These are phyloP conservation scores for Daldinia sp. DNA, from an alignment of 2,329 filamentous ascomycete species.

Conservation along the genomic window DNA sequence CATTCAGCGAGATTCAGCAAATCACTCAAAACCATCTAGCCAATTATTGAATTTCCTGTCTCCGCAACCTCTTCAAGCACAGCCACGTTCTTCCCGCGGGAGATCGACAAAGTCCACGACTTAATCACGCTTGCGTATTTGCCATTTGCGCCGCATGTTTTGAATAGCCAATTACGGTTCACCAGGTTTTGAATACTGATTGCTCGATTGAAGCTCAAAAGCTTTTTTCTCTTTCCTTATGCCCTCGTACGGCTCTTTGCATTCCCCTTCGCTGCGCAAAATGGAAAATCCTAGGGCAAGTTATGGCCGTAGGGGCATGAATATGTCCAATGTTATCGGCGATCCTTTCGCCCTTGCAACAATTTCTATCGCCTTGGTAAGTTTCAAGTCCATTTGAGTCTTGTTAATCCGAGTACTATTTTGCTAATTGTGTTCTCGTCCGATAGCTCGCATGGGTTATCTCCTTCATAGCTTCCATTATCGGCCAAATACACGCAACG, in stretches of 20 bases:
- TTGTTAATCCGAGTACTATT: neutral
- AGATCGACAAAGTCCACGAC: slow-evolving; percentile 29
- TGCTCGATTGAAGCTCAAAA: slow-evolving; percentile 21
- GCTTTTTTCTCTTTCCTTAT: slow-evolving; percentile 60
- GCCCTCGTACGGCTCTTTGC: slow-evolving; percentile 77
- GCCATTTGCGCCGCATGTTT: slow-evolving; percentile 24
- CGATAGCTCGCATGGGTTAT: slow-evolving; percentile 92
- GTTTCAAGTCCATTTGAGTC: slow-evolving; percentile 49
- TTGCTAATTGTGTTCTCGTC: slow-evolving; percentile 30
- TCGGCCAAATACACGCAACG: slow-evolving; percentile 66
- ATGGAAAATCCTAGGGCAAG: slow-evolving; percentile 74
- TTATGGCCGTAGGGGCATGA: slow-evolving; percentile 68
- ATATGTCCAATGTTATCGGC: slow-evolving; percentile 88
- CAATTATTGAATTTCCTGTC: slow-evolving; percentile 16
- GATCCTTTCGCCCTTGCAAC: slow-evolving; percentile 97
- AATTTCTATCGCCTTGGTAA: slow-evolving; percentile 87
- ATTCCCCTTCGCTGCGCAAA: slow-evolving; percentile 79
- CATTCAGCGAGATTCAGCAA: slow-evolving; percentile 16
- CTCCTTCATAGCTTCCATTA: slow-evolving; percentile 84
- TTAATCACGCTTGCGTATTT: slow-evolving; percentile 21
- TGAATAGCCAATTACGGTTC: slow-evolving; percentile 21
- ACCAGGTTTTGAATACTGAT: slow-evolving; percentile 27
- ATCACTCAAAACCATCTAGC: slow-evolving; percentile 9
- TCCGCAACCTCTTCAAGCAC: slow-evolving; percentile 24
- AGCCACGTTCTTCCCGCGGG: slow-evolving; percentile 31